Evolutionary conservation across 768 basidiomycete genomes (phyloP).

Genomic region (Hebeloma cylindrosporum): DNA sequence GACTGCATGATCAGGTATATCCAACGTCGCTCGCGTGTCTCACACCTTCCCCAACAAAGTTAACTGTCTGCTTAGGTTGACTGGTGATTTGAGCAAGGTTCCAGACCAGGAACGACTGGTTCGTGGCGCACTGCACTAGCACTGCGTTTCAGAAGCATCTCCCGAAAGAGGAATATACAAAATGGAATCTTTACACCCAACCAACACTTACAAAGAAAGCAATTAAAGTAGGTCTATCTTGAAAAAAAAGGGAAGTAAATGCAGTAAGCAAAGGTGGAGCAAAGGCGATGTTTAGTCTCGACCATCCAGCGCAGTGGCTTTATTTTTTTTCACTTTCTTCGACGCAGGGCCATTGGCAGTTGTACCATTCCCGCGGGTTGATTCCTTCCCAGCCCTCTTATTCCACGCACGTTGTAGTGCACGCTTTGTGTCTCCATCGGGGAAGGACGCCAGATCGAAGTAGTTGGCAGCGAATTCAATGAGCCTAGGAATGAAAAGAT

Average conservation of each 20-base stretch:
- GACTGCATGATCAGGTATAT: no score
- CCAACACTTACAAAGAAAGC: no score
- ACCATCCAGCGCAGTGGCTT: no score
- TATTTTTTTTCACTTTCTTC: constrained; percentile 11
- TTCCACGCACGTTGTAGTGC: constrained; percentile 53
- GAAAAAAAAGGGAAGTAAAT: constrained; percentile 7
- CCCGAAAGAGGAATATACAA: constrained; percentile 9
- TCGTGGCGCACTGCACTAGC: no score
- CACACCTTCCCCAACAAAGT: constrained; percentile 16
- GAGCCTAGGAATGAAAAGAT: no score
- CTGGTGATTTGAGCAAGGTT: no score
- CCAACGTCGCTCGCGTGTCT: no score
- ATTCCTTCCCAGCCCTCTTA: constrained; percentile 51
- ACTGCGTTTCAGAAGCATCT: constrained; percentile 15
- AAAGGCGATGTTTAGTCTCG: no score
- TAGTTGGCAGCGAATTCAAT: constrained; percentile 49
- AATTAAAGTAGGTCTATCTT: constrained; percentile 5
- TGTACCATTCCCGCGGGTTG: constrained; percentile 7
- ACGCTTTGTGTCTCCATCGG: constrained; percentile 70
- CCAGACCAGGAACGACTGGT: no score
- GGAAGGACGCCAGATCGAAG: constrained; percentile 66
- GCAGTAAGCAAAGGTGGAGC: background rate
- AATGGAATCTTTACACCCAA: constrained; percentile 15
- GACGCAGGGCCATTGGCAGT: constrained; percentile 3
- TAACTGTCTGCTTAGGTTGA: no score